Evolutionary conservation across 2,329 filamentous ascomycete species (phyloP).

Genomic region (Claviceps sp.): DNA sequence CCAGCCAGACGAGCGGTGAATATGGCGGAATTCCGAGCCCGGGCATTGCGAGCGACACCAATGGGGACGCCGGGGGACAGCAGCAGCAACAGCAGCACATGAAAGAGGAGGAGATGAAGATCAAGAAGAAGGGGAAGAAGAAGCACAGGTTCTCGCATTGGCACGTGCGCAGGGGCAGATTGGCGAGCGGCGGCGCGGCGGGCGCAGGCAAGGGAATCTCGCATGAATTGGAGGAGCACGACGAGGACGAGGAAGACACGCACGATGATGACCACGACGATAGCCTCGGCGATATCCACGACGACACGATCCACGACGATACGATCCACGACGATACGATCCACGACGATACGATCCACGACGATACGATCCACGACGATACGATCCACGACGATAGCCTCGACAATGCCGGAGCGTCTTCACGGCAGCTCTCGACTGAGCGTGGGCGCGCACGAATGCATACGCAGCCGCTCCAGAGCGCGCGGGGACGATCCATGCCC

Average conservation of each 20-base stretch:
- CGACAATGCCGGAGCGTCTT: neutral
- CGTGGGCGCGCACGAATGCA: neutral
- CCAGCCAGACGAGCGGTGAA: constrained; percentile 4
- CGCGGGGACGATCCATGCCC: neutral
- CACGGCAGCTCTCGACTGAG: neutral
- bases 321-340: neutral
- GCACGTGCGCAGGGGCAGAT: neutral
- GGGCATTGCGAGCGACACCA: neutral
- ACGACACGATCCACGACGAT: neutral
- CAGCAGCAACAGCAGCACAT: neutral
- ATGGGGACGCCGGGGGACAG: neutral
- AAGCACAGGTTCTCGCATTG: neutral
- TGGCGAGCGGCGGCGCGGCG: neutral
- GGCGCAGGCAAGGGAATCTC: neutral
- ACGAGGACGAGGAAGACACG: neutral
- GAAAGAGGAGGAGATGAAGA: neutral
- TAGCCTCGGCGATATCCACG: neutral
- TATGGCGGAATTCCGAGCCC: neutral
- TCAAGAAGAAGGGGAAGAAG: neutral
- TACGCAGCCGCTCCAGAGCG: neutral
- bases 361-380: neutral
- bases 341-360: neutral
- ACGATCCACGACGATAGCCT: neutral
- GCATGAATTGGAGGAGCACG: neutral
- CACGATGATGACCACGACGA: neutral